Conservation (phyloP, 2,329 filamentous ascomycete genomes). For the Cladophialophora psammophila region DNA sequence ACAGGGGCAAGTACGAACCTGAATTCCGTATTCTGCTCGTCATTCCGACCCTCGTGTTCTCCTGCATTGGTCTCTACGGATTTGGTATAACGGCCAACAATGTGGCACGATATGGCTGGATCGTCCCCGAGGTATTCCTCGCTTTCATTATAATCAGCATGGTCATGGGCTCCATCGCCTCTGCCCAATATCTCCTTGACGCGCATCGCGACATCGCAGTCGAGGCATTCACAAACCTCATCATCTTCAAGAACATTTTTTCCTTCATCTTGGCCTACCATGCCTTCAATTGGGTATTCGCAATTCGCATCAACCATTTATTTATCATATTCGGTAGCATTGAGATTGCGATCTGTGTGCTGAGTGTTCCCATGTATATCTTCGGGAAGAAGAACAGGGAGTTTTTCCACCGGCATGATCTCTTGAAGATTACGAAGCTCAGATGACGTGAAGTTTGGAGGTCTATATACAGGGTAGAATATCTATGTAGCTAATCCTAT, state of each 20-base stretch:
- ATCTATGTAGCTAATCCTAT: background rate
- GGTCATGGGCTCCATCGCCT: slow-evolving; percentile 88
- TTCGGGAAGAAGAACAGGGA: slow-evolving; percentile 79
- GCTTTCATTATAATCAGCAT: slow-evolving; percentile 84
- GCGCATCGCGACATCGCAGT: slow-evolving; percentile 88
- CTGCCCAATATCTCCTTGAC: slow-evolving; percentile 88
- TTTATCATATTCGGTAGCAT: slow-evolving; percentile 78
- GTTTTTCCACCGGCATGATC: slow-evolving; percentile 77
- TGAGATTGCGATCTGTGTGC: slow-evolving; percentile 76
- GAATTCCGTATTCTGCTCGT: slow-evolving; percentile 88
- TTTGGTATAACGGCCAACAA: slow-evolving; percentile 78
- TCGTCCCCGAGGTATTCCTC: slow-evolving; percentile 81
- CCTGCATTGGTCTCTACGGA: slow-evolving; percentile 80
- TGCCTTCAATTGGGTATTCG: slow-evolving; percentile 82
- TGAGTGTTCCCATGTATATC: slow-evolving; percentile 78
- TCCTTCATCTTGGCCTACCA: slow-evolving; percentile 84
- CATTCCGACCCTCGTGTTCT: slow-evolving; percentile 79
- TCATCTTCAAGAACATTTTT: slow-evolving; percentile 96
- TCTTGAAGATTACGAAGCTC: slow-evolving; percentile 62
- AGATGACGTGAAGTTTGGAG: slow-evolving; percentile 33
- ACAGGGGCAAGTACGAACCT: slow-evolving; percentile 85
- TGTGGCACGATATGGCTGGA: slow-evolving; percentile 69
- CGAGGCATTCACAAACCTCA: slow-evolving; percentile 86
- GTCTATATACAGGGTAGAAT: background rate
- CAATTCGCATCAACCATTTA: slow-evolving; percentile 61